Conservation (phyloP, 1,284 basidiomycete genomes). For the Tylopilus sp. region DNA sequence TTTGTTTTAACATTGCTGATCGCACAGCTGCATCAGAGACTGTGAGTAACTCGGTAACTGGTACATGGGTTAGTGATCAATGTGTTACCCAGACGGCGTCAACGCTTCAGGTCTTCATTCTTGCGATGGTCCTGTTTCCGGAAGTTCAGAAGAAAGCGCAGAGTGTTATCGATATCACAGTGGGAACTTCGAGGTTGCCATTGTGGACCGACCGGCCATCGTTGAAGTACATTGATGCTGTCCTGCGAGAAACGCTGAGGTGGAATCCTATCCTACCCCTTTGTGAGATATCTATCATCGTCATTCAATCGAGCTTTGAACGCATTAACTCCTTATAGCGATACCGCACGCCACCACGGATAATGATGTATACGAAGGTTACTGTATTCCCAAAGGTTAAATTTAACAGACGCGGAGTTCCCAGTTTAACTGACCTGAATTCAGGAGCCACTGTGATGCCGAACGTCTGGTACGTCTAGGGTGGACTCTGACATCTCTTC, state of each 20-base stretch:
- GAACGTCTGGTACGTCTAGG: conserved; percentile 29
- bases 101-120: conserved; percentile 37
- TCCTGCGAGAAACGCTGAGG: conserved; percentile 23
- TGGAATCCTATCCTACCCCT: conserved; percentile 22
- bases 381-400: conserved; percentile 30
- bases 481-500: neutral
- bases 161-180: conserved; percentile 27
- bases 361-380: conserved; percentile 27
- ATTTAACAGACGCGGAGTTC: neutral
- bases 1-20: neutral
- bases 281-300: conserved; percentile 13
- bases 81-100: conserved; percentile 34
- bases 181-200: conserved; percentile 20
- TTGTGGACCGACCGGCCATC: conserved; percentile 17
- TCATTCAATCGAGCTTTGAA: neutral
- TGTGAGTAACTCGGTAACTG: conserved; percentile 5
- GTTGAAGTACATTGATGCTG: conserved; percentile 21
- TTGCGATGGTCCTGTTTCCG: conserved; percentile 42
- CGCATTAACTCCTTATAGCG: conserved; percentile 2
- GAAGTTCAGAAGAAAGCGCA: conserved; percentile 39
- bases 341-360: conserved; percentile 20
- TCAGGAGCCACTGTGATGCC: conserved; percentile 23
- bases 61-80: neutral
- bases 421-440: neutral
- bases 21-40: conserved; percentile 20